Evolutionary conservation across 1,139 yeast species (phyloP).

Genomic region (Yamadazyma sp.): DNA sequence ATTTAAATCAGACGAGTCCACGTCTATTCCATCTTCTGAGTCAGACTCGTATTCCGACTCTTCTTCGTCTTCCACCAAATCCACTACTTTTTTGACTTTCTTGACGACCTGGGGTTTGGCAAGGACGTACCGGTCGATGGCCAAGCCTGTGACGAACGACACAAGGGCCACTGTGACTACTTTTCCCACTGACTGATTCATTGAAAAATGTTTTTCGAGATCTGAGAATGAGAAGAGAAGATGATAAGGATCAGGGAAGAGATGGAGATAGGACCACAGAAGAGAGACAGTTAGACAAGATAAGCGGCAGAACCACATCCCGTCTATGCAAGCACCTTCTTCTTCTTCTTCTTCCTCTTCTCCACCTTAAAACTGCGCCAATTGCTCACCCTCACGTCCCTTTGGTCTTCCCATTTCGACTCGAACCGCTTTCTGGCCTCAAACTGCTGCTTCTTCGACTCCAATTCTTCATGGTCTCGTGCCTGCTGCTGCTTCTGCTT

Average conservation of each 20-base stretch:
- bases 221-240: no score
- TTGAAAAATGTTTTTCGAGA: no score
- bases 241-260: neutral
- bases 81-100: constrained; percentile 1
- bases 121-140: constrained; percentile 17
- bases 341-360: constrained; percentile 44
- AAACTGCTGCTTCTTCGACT: constrained; percentile 39
- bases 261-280: neutral
- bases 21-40: constrained; percentile 40
- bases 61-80: neutral
- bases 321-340: constrained; percentile 28
- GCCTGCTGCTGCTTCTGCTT: constrained; percentile 22
- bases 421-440: constrained; percentile 40
- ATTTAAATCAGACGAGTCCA: constrained; percentile 58
- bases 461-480: constrained; percentile 25
- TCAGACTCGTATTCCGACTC: constrained; percentile 6
- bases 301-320: neutral
- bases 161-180: constrained; percentile 21
- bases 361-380: constrained; percentile 58
- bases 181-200: constrained; percentile 4
- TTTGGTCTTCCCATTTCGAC: constrained; percentile 59
- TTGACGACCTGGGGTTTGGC: neutral
- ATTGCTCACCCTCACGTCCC: constrained; percentile 58
- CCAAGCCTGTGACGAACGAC: constrained; percentile 29
- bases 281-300: neutral